Evolutionary conservation across 1,284 basidiomycete genomes (phyloP), one percentile per base, ranked within the genome.

Genomic region (Anthracocystis walkeri): DNA sequence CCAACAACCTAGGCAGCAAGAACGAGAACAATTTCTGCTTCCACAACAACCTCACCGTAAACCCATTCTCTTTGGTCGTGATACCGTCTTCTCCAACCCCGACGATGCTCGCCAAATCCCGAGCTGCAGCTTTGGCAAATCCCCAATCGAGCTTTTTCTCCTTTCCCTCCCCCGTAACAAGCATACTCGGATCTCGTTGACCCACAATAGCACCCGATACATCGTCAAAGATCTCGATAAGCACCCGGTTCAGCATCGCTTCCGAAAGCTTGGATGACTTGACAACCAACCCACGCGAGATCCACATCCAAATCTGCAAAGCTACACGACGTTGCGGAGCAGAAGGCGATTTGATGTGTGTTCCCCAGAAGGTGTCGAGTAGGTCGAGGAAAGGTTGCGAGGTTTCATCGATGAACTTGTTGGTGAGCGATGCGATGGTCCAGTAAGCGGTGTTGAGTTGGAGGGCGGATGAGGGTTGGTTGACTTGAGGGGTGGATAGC

Each of bases 21-120:
- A 86, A 85, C 59, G 89, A 91, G 80, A 93, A 91, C 77, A 93
- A 92, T 85, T 91, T 93, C 84, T 99, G 96, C 35, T 91, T 90
- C 85, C 93, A 90, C 20, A 85, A 58, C 41, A 81, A 45, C 33
- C 80, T 66, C 41, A 82, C 62, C 11, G 62, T 71, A 48, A 77
- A 78, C 11, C 80, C 81, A 46, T 82, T 81, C 42, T 78, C 76
- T 35, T 76, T 80, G 7, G 60, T 64, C 18, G 70, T 46, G 2
- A 79, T 59, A 4, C 77, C 73, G 35, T 80, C 79, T 14, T 82
- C 79, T 3, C 56, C 27, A 3, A 57, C 61, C 5, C 77, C 74
- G 0, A 82, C 70, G 31, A 78, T 69, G 16, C 56, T 27, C 10
- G 49, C 48, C 35, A 65, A 42, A 58, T 72, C 59, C 48, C 69